Evolutionary conservation across 305 asterid genomes (phyloP).

Genomic region (Ajuga reptans): DNA sequence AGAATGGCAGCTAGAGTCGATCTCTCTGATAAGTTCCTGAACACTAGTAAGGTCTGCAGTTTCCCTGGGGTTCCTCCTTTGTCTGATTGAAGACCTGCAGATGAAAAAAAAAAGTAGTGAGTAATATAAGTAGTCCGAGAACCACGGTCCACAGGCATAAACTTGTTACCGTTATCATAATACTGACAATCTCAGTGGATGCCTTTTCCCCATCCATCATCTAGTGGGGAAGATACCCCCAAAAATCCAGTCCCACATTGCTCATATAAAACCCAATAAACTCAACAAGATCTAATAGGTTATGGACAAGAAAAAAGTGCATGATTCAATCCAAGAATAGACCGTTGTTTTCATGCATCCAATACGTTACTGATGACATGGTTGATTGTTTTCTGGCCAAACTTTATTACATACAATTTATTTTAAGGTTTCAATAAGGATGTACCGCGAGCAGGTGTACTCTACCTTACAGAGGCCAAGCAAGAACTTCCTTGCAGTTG

Average conservation of each 20-base stretch:
- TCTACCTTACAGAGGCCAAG: constrained; percentile 77
- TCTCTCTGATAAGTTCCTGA: constrained; percentile 67
- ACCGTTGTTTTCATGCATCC: constrained; percentile 9
- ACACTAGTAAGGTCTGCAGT: constrained; percentile 88
- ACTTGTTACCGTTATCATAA: neutral
- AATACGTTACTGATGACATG: neutral
- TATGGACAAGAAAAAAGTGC: constrained; percentile 3
- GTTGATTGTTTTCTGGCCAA: constrained; percentile 8
- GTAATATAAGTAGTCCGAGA: constrained; percentile 13
- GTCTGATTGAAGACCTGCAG: constrained; percentile 70
- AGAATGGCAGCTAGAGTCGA: constrained; percentile 61
- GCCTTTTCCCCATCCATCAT: too few species aligned
- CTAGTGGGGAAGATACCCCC: too few species aligned
- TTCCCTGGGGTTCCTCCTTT: constrained; percentile 83
- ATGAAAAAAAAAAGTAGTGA: constrained; percentile 1
- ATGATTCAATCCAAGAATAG: constrained; percentile 12
- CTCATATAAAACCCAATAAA: neutral
- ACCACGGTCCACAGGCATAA: constrained; percentile 9
- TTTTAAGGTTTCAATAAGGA: neutral
- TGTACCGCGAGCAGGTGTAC: constrained; percentile 17
- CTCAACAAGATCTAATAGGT: neutral
- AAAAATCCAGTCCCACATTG: neutral
- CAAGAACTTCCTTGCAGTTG: constrained; percentile 47
- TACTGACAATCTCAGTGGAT: neutral
- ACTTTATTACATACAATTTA: neutral